Conservation (phyloP, 305 asterid species). For the Striga hermonthica region DNA sequence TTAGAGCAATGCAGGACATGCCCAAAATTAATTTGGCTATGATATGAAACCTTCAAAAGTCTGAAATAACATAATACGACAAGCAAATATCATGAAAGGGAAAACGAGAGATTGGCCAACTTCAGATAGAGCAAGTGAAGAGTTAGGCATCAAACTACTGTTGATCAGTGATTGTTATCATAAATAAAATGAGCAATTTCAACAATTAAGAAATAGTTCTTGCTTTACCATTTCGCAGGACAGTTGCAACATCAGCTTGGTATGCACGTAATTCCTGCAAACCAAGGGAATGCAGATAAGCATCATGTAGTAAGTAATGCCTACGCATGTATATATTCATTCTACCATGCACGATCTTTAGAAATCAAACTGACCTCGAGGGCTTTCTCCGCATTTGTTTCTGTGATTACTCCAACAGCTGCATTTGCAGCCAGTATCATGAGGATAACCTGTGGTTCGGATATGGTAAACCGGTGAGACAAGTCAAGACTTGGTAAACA, state of each 20-base stretch:
- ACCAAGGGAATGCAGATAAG: conserved; percentile 31
- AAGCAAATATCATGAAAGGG: neutral
- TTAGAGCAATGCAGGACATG: too few species aligned
- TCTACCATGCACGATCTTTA: conserved; percentile 23
- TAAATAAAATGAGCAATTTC: conserved; percentile 23
- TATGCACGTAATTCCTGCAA: conserved; percentile 92
- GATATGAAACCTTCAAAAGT: conserved; percentile 10
- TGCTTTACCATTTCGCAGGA: conserved; percentile 76
- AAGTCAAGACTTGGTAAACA: conserved; percentile 19
- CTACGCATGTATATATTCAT: neutral
- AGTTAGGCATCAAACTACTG: conserved; percentile 16
- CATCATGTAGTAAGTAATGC: neutral
- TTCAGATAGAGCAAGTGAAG: neutral
- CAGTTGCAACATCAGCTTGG: conserved; percentile 98
- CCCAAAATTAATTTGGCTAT: too few species aligned
- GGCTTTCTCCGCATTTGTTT: conserved; percentile 98
- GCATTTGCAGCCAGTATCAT: conserved; percentile 99
- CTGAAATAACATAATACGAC: conserved; percentile 5
- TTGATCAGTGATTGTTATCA: conserved; percentile 22
- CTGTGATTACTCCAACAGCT: conserved; percentile 96
- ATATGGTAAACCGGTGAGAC: conserved; percentile 24
- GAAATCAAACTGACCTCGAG: conserved; percentile 70
- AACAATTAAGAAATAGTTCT: conserved; percentile 15
- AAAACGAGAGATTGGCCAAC: conserved; percentile 2
- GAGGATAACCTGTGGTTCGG: conserved; percentile 66